phyloP scores from a whole-genome alignment of 2,329 filamentous ascomycete genomes.

The Fusarium buxicola region DNA sequence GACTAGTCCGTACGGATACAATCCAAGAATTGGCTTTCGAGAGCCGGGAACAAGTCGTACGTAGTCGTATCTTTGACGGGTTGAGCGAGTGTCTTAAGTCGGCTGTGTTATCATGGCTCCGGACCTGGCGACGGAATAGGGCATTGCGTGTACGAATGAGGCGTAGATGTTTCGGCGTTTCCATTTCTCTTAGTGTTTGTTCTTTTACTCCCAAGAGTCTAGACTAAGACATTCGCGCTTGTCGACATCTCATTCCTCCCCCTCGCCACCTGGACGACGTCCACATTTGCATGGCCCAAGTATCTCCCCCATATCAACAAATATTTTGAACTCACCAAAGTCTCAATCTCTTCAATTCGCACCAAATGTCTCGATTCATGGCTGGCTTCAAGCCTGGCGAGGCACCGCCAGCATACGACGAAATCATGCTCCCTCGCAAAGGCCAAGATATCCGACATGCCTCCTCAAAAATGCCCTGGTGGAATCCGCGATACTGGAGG shows the following conservation, averaged over 20 bases:
- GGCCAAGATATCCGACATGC: constrained; percentile 37
- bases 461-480: constrained; percentile 51
- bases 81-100: background rate
- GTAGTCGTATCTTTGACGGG: background rate
- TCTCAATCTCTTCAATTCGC: background rate
- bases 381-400: constrained; percentile 40
- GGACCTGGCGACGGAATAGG: constrained; percentile 2
- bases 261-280: background rate
- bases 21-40: constrained; percentile 7
- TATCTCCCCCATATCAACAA: background rate
- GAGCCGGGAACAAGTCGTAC: constrained; percentile 12
- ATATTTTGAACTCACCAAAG: background rate
- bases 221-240: constrained; percentile 14
- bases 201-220: constrained; percentile 4
- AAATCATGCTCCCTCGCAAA: constrained; percentile 40
- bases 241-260: constrained; percentile 7
- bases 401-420: constrained; percentile 45
- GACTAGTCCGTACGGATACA: background rate
- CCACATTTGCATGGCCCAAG: background rate
- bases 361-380: constrained; percentile 25
- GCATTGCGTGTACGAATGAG: constrained; percentile 9
- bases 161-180: constrained; percentile 14
- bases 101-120: constrained; percentile 10
- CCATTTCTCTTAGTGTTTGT: background rate
- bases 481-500: constrained; percentile 65